Evolutionary conservation across 192 early-diverging fungal genomes (phyloP).

Genomic region (Backusella liffmaniae): DNA sequence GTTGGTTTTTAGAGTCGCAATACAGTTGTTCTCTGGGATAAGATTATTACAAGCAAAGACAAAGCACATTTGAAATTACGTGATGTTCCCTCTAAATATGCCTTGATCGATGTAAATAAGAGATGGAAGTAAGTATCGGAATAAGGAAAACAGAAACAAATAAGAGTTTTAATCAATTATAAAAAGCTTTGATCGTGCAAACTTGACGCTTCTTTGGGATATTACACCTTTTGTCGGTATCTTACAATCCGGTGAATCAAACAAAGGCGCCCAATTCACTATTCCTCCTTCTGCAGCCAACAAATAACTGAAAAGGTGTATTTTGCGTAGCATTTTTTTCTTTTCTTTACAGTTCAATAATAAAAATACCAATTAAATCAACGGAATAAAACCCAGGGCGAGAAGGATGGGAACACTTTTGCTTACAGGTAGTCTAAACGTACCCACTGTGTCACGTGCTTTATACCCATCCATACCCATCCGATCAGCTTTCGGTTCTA

Average conservation of each 20-base stretch:
- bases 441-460: too few relatives aligned
- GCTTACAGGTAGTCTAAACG: too few relatives aligned
- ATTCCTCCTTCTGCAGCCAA: background rate
- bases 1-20: conserved; percentile 50
- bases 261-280: background rate
- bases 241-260: conserved; percentile 45
- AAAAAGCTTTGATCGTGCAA: conserved; percentile 53
- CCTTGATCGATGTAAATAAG: conserved; percentile 63
- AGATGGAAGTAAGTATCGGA: conserved; percentile 60
- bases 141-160: background rate
- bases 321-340: background rate
- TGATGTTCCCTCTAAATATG: conserved; percentile 66
- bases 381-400: background rate
- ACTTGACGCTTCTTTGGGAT: conserved; percentile 79
- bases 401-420: background rate
- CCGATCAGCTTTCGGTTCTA: too few relatives aligned
- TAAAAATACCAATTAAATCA: background rate
- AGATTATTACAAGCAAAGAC: conserved; percentile 69
- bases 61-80: conserved; percentile 58
- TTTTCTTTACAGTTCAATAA: background rate
- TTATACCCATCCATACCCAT: too few relatives aligned
- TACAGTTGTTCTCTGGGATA: conserved; percentile 83
- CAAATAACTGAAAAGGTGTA: background rate
- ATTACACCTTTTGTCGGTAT: conserved; percentile 78
- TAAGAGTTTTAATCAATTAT: background rate